phyloP scores from a whole-genome alignment of 192 early-diverging fungal genomes.

The Backusella sp. region DNA sequence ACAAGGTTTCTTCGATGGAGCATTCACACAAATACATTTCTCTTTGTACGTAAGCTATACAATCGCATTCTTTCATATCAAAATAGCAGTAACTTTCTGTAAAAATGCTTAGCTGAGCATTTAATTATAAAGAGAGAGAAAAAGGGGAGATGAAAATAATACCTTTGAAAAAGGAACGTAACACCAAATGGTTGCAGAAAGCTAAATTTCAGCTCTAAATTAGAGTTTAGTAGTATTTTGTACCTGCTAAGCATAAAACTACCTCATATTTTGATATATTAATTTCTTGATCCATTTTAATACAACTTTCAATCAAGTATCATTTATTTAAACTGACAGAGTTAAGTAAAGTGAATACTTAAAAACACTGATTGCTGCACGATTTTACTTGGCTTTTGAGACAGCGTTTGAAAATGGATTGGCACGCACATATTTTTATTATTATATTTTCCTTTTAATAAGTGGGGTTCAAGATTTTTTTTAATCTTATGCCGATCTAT shows the following conservation, averaged over 20 bases:
- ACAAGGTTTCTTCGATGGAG: neutral
- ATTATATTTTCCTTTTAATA: too few species aligned
- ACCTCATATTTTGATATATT: too few species aligned
- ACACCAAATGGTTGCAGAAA: neutral
- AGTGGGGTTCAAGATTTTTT: too few species aligned
- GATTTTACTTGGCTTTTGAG: too few species aligned
- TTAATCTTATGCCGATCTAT: neutral
- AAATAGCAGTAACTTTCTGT: neutral
- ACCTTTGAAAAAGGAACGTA: neutral
- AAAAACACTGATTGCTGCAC: too few species aligned
- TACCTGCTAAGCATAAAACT: too few species aligned
- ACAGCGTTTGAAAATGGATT: neutral
- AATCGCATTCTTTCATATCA: too few species aligned
- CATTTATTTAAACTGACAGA: too few species aligned
- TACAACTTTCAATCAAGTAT: too few species aligned
- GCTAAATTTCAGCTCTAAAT: neutral
- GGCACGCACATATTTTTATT: too few species aligned
- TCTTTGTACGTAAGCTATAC: neutral
- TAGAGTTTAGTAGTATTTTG: neutral
- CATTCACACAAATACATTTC: neutral
- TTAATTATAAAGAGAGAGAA: neutral
- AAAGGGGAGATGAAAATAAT: neutral
- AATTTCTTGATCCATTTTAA: too few species aligned
- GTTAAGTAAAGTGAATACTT: too few species aligned
- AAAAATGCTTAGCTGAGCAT: neutral